A percentile compares a stretch with the other conserved stretches of the same genome.
These are phyloP conservation scores for Nannochloropsis gaditana DNA, from an alignment of 108 stramenopile species.

Conservation along the genomic window DNA sequence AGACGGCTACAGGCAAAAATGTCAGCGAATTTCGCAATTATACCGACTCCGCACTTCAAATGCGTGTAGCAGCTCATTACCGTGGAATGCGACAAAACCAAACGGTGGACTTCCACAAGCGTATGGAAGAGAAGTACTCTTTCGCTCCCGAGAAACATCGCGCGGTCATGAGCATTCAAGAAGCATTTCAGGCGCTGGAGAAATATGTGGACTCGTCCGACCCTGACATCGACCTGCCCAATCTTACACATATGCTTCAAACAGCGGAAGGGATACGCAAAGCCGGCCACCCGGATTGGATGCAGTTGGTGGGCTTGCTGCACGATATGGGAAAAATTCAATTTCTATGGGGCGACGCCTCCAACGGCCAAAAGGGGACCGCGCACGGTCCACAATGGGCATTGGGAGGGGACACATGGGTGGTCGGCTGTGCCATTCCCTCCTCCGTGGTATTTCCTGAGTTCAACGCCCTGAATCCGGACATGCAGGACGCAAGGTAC, in stretches of 20 bases:
- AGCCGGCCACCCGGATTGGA: slow-evolving; percentile 69
- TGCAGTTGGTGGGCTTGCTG: slow-evolving; percentile 65
- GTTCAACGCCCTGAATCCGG: slow-evolving; percentile 66
- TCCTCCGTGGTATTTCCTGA: slow-evolving; percentile 59
- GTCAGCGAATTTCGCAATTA: neutral
- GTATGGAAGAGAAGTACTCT: slow-evolving; percentile 63
- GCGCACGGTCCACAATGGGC: slow-evolving; percentile 71
- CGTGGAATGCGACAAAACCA: slow-evolving; percentile 19
- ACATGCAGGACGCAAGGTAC: slow-evolving; percentile 61
- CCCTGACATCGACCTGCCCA: slow-evolving; percentile 68
- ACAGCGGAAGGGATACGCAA: slow-evolving; percentile 69
- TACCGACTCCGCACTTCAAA: neutral
- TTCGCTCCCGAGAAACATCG: slow-evolving; percentile 31
- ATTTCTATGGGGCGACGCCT: slow-evolving; percentile 64
- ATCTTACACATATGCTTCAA: slow-evolving; percentile 65
- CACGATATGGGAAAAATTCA: slow-evolving; percentile 78
- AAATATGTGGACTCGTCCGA: slow-evolving; percentile 69
- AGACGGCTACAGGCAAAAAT: neutral
- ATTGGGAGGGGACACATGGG: slow-evolving; percentile 71
- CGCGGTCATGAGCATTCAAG: slow-evolving; percentile 63
- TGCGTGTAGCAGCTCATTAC: neutral
- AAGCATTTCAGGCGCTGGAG: slow-evolving; percentile 65
- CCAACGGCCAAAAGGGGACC: slow-evolving; percentile 52
- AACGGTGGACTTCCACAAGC: slow-evolving; percentile 27
- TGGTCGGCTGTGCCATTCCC: slow-evolving; percentile 66